Conservation (phyloP, 176 grass and related monocot genomes). For the Eragrostis nindensis region DNA sequence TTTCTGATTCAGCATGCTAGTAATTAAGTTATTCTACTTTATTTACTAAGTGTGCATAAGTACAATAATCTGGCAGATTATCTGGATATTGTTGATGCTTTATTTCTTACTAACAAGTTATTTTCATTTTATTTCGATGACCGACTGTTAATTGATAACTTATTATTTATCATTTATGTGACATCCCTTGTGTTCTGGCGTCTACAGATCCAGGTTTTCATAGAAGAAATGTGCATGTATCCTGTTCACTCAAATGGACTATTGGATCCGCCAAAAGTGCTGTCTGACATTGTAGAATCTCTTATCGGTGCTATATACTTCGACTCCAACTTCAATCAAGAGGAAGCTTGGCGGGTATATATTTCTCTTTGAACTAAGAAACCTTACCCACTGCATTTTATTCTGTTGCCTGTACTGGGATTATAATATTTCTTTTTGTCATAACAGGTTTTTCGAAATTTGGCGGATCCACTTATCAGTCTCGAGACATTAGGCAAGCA, state of each 20-base stretch:
- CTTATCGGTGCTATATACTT: conserved; percentile 68
- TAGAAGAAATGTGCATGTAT: conserved; percentile 54
- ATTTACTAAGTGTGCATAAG: too few relatives aligned
- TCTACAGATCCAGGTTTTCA: conserved; percentile 63
- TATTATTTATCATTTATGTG: conserved; percentile 18
- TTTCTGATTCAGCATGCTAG: background rate
- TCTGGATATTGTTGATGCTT: background rate
- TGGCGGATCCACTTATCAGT: conserved; percentile 63
- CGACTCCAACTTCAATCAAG: conserved; percentile 55
- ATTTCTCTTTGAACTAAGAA: too few relatives aligned
- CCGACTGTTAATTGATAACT: background rate
- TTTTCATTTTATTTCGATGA: background rate
- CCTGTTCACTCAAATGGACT: conserved; percentile 70
- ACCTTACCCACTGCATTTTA: background rate
- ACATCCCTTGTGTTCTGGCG: too few relatives aligned
- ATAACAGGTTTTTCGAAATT: conserved; percentile 59
- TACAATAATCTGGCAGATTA: background rate
- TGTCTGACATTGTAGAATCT: conserved; percentile 72
- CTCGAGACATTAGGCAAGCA: conserved; percentile 64
- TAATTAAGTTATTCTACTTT: too few relatives aligned
- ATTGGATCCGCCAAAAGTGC: conserved; percentile 64
- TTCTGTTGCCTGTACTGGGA: background rate
- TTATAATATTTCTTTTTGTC: conserved; percentile 8
- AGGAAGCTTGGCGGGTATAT: conserved; percentile 62
- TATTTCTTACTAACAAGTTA: background rate